Evolutionary conservation across 2,329 filamentous ascomycete genomes (phyloP), one percentile per base, ranked within the genome.

Genomic region (Xylaria hypoxylon): DNA sequence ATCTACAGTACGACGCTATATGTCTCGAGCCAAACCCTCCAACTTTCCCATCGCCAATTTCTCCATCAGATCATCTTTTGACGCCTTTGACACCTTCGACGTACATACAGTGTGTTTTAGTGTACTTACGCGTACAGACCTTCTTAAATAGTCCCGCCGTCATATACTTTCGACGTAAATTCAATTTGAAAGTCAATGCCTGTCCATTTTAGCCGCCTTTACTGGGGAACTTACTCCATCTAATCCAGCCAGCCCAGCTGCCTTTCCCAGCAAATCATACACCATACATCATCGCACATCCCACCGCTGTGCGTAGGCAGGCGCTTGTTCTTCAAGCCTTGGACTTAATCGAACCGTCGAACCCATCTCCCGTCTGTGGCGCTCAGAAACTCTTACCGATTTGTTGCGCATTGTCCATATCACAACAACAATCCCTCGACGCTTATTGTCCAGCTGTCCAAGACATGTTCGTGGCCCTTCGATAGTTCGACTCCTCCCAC

Each of bases 391-490:
- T 24, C 15, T 26, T 47, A 45, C 5, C 35, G n/a, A 47, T 47
- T 17, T 22, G 33, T 40, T 47, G 42, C 40, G 44, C 56, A 42
- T 8, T 13, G 15, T 33, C 17, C 13, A 31, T 26, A 40, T 2
- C 17, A 38, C 51, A 38, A 44, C 51, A 5, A 44, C 60, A 26
- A 44, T 51, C 44, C 33, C 44, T 24, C 35, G 33, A 38, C 33
- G 11, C 40, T n/a, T 40, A 35, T 53, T 45, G 52, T 44, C 58
- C n/a, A 28, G 45, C 24, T 53, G 24, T 45, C 28, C 62, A 53
- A 72, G 71, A 66, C 61, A 71, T 74, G 71, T 63, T 71, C 64
- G 70, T 65, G 64, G 62, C 64, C 50, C 31, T 66, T 57, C 57
- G 59, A 65, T 73, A 74, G 28, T 45, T 35, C 53, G 19, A 56